Base-by-base conservation (phyloP, 1,284 basidiomycete genomes). In the Meira miltonrushii region DNA sequence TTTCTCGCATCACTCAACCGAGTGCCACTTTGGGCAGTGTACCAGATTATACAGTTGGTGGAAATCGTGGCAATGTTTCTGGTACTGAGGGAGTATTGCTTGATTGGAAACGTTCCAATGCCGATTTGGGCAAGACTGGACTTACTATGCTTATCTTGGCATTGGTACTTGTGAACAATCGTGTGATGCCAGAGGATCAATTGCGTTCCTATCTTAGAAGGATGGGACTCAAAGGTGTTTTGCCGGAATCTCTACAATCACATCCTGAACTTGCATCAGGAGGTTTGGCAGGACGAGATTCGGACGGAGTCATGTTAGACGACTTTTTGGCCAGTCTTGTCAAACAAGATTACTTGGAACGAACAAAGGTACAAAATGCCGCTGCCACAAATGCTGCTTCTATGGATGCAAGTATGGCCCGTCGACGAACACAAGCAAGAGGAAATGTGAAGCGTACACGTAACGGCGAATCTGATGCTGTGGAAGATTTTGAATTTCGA, bases 131-230 rank as follows among this genome's bases (percentile, higher is more conserved):
- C 17, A 63, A 64, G 41, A 71, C 71, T 62, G 77, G 76, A 6
- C 58, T 79, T 2, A 54, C 78, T 6, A 75, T 72, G 23, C 53
- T 77, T 23, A 60, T 79, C 1, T 60, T 79, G 2, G 71, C 70
- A 10, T 57, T 79, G 39, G 77, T 79, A 17, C 65, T 79, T 28
- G 71, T 78, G 56, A 77, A 72, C 39, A 75, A 75, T 33, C 66
- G 75, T 11, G 62, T 64, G 1, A 65, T 79, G 33, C 61, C 68
- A 5, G 76, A 79, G 28, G 69, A 58, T 15, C 53, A 60, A 43
- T 43, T 64, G 7, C 59, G 62, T 17, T 47, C 62, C 39, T 49
- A 58, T n/a, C 55, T 64, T 13, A 50, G 47, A 21, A 54, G 62
- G 9, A 52, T 64, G 12, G 39, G 41, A 5, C 55, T 64, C 11